Percentiles rank a stretch among this genome's conserved stretches.
Evolutionary conservation across 345 rosid species (phyloP).

Genomic region (Brassica napus): DNA sequence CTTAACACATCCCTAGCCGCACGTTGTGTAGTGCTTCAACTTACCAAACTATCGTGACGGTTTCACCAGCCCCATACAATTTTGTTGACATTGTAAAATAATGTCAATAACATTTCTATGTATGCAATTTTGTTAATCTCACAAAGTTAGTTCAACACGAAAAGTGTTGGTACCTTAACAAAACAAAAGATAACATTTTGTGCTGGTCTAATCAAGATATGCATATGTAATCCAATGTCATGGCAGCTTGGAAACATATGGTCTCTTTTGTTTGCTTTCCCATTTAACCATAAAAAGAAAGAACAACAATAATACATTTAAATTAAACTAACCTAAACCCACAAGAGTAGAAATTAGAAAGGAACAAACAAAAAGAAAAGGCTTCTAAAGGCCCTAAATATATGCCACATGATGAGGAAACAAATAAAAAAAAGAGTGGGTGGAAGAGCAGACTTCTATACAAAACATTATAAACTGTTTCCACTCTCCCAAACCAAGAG

Average conservation of each 20-base stretch:
- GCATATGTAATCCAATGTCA: background rate
- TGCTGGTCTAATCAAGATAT: background rate
- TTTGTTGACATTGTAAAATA: background rate
- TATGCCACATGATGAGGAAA: constrained; percentile 31
- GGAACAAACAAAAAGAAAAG: constrained; percentile 5
- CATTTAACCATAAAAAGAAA: background rate
- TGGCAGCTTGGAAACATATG: background rate
- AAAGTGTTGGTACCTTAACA: background rate
- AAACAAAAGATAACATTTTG: background rate
- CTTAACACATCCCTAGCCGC: background rate
- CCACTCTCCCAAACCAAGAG: constrained; percentile 32
- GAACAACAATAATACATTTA: constrained; percentile 31
- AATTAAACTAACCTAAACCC: constrained; percentile 33
- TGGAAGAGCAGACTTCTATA: constrained; percentile 33
- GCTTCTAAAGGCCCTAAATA: constrained; percentile 25
- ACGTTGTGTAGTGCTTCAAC: background rate
- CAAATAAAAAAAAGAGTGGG: background rate
- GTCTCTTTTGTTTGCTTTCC: background rate
- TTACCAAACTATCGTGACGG: background rate
- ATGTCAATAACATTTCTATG: background rate
- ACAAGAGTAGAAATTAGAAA: constrained; percentile 23
- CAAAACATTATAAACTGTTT: constrained; percentile 39
- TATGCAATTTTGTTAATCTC: background rate
- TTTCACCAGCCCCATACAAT: background rate
- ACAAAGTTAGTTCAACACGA: background rate